Percentiles rank a stretch among this genome's conserved stretches.
These are phyloP conservation scores for Pleurotus cornucopiae DNA, from an alignment of 768 basidiomycete species.

Conservation along the genomic window DNA sequence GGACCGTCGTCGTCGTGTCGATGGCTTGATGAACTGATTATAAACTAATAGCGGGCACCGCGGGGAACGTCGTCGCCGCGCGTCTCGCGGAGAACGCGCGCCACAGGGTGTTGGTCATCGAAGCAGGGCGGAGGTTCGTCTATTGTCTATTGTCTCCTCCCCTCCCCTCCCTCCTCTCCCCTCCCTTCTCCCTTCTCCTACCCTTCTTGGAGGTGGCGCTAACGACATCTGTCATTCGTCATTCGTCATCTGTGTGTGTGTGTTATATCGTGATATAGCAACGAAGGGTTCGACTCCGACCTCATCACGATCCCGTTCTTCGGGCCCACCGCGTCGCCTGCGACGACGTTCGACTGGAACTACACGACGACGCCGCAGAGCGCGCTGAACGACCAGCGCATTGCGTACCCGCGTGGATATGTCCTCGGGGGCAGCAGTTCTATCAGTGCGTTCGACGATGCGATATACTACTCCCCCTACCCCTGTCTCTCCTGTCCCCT, in stretches of 20 bases:
- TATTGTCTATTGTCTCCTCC: neutral
- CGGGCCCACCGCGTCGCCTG: constrained; percentile 7
- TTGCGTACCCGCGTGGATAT: constrained; percentile 18
- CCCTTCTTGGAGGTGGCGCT: neutral
- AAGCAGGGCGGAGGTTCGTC: neutral
- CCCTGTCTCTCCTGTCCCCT: no score
- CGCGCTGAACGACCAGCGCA: constrained; percentile 13
- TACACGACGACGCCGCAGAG: constrained; percentile 21
- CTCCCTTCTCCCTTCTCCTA: neutral
- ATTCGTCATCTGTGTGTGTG: neutral
- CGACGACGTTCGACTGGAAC: constrained; percentile 19
- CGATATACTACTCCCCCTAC: no score
- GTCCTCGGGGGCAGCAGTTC: constrained; percentile 22
- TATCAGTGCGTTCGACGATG: constrained; percentile 26
- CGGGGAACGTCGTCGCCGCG: neutral
- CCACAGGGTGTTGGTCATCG: neutral
- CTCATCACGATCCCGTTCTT: constrained; percentile 12
- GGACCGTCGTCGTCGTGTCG: no score
- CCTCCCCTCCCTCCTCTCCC: no score
- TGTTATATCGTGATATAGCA: constrained; percentile 5
- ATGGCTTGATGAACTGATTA: no score
- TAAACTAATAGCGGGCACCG: neutral
- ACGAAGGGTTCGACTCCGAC: constrained; percentile 14
- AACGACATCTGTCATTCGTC: neutral
- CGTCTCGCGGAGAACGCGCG: neutral